phyloP scores from a whole-genome alignment of 306 rosid species.

The Quillaja saponaria region DNA sequence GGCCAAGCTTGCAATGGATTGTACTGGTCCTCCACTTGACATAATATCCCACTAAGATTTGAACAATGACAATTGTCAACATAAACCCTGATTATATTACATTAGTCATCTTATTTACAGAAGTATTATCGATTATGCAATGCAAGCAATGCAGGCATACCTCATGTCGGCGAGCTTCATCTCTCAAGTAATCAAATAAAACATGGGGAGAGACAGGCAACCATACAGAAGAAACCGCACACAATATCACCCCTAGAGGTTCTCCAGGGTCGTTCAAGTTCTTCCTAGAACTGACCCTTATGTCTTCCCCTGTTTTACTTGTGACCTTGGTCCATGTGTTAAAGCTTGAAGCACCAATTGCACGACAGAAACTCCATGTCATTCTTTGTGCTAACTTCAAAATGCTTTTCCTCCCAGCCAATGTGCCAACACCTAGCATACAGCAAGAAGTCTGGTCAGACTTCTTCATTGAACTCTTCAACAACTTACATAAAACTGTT shows the following conservation, averaged over 20 bases:
- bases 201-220: constrained; percentile 64
- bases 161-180: constrained; percentile 68
- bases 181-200: constrained; percentile 77
- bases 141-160: constrained; percentile 36
- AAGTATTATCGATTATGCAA: background rate
- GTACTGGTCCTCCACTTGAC: constrained; percentile 71
- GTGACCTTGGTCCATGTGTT: constrained; percentile 82
- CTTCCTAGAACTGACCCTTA: constrained; percentile 83
- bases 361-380: constrained; percentile 76
- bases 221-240: constrained; percentile 96
- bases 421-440: constrained; percentile 72
- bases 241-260: constrained; percentile 80
- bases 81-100: background rate
- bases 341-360: constrained; percentile 85
- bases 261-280: constrained; percentile 93
- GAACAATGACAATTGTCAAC: constrained; percentile 23
- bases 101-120: background rate
- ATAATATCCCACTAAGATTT: constrained; percentile 81
- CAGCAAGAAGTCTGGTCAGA: background rate
- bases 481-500: background rate
- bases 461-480: background rate
- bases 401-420: constrained; percentile 95
- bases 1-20: constrained; percentile 75
- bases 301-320: constrained; percentile 83
- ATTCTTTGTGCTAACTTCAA: constrained; percentile 90